A percentile compares a stretch with the other conserved stretches of the same genome.
Evolutionary conservation across 148 eudicot genomes (phyloP).

Genomic region (Rhododendron simsii): DNA sequence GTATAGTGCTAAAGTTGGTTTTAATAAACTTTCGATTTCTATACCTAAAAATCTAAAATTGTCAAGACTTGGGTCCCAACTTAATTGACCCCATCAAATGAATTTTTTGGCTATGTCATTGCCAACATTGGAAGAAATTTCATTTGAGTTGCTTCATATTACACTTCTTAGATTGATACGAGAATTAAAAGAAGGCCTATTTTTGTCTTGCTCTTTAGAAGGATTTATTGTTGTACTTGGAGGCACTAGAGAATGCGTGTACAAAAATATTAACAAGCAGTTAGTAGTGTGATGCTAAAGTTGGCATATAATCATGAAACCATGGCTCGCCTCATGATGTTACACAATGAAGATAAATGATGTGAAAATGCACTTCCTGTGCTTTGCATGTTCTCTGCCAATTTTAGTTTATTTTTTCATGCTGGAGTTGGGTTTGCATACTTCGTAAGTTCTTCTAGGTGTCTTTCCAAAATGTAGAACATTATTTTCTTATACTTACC

Average conservation of each 20-base stretch:
- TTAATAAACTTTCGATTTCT: neutral
- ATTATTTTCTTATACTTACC: too few relatives aligned
- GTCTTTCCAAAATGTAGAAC: neutral
- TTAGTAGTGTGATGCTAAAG: neutral
- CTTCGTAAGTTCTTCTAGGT: neutral
- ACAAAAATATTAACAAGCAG: neutral
- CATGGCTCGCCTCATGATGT: neutral
- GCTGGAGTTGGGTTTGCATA: neutral
- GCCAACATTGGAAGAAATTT: neutral
- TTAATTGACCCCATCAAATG: neutral
- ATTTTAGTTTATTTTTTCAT: neutral
- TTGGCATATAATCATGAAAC: neutral
- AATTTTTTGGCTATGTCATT: neutral
- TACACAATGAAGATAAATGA: neutral
- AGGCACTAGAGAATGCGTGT: too few relatives aligned
- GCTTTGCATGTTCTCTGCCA: neutral
- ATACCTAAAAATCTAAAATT: neutral
- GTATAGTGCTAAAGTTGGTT: neutral
- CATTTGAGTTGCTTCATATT: neutral
- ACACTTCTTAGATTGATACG: neutral
- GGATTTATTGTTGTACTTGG: neutral
- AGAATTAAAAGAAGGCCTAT: neutral
- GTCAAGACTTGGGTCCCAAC: neutral
- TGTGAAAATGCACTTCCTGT: neutral
- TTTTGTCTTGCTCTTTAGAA: neutral